phyloP scores from a whole-genome alignment of 2,329 filamentous ascomycete species.

The Zymoseptoria brevis region DNA sequence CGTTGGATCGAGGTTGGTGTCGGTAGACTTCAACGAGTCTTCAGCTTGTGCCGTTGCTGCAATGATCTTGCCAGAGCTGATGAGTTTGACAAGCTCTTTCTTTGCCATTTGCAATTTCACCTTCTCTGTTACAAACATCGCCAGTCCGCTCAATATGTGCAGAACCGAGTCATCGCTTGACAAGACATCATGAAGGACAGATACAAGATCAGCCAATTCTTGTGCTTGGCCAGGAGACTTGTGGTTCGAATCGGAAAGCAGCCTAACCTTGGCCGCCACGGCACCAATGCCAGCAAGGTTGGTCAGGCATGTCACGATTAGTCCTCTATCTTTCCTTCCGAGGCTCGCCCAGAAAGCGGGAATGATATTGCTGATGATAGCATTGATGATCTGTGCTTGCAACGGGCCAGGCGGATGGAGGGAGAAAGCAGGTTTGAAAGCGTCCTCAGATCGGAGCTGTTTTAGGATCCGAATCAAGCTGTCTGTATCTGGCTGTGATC shows the following conservation, averaged over 20 bases:
- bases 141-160: conserved; percentile 41
- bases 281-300: conserved; percentile 73
- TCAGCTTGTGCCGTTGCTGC: conserved; percentile 54
- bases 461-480: conserved; percentile 23
- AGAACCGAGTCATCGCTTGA: conserved; percentile 35
- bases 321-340: conserved; percentile 33
- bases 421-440: conserved; percentile 38
- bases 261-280: conserved; percentile 59
- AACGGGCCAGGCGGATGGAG: conserved; percentile 57
- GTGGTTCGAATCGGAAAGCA: conserved; percentile 3
- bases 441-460: conserved; percentile 4
- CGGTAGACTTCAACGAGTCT: conserved; percentile 35
- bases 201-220: conserved; percentile 33
- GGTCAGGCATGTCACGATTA: conserved; percentile 57
- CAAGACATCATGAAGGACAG: conserved; percentile 38
- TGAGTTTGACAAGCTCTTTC: conserved; percentile 54
- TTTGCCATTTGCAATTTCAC: conserved; percentile 48
- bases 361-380: conserved; percentile 64
- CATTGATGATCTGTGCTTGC: conserved; percentile 66
- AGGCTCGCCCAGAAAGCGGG: conserved; percentile 75
- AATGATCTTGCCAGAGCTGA: conserved; percentile 54
- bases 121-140: conserved; percentile 31
- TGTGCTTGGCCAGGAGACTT: not conserved
- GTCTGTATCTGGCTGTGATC: conserved; percentile 32
- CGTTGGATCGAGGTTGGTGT: conserved; percentile 35